Percentiles rank a stretch among this genome's conserved stretches.
Evolutionary conservation across 306 rosid genomes (phyloP).

Genomic region (Ammopiptanthus mongolicus): DNA sequence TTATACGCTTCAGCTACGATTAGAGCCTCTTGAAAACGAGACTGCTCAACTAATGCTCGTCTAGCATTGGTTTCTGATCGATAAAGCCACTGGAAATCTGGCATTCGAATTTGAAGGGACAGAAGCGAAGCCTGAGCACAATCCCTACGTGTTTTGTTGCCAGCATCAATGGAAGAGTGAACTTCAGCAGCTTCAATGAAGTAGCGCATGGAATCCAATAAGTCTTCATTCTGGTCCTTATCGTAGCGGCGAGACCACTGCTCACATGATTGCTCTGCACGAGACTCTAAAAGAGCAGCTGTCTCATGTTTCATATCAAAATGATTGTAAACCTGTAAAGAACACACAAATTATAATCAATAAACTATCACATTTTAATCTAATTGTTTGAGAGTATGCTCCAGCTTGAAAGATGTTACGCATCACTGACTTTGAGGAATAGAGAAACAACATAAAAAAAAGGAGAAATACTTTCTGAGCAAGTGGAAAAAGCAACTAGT

Average conservation of each 20-base stretch:
- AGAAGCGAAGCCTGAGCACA: conserved; percentile 96
- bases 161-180: conserved; percentile 92
- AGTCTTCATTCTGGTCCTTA: conserved; percentile 87
- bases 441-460: background rate
- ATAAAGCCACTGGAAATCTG: conserved; percentile 84
- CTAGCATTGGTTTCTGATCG: conserved; percentile 83
- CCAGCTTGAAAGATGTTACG: conserved; percentile 17
- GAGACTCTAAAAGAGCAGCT: conserved; percentile 82
- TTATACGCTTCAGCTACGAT: conserved; percentile 96
- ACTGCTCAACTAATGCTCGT: conserved; percentile 85
- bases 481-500: background rate
- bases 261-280: conserved; percentile 73
- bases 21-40: conserved; percentile 92
- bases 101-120: conserved; percentile 95
- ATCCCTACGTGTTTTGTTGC: conserved; percentile 80
- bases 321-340: conserved; percentile 79
- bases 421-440: conserved; percentile 2
- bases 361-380: background rate
- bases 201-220: conserved; percentile 83
- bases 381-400: conserved; percentile 8
- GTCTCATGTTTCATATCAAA: conserved; percentile 98
- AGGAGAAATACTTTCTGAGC: background rate
- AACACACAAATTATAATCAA: background rate
- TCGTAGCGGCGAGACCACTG: conserved; percentile 74
- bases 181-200: conserved; percentile 98